Evolutionary conservation across 306 rosid genomes (phyloP).

Genomic region (Vigna mungo): DNA sequence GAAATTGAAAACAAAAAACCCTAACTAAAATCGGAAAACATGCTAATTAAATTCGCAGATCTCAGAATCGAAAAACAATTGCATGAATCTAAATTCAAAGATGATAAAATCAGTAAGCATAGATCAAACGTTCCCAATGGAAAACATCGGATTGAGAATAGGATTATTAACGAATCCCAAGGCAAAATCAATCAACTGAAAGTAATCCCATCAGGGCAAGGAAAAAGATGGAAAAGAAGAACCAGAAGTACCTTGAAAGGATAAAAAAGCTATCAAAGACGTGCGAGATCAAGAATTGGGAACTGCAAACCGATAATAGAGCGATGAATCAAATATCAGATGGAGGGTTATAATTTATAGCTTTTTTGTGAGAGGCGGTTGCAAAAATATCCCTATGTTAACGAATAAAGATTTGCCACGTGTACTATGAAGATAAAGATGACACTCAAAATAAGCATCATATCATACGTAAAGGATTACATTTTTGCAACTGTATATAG

Average conservation of each 20-base stretch:
- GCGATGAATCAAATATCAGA: too few relatives aligned
- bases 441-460: background rate
- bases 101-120: background rate
- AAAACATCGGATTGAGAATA: too few relatives aligned
- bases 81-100: background rate
- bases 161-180: too few relatives aligned
- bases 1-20: background rate
- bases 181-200: too few relatives aligned
- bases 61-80: background rate
- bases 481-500: too few relatives aligned
- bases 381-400: too few relatives aligned
- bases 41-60: background rate
- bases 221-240: background rate
- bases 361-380: too few relatives aligned
- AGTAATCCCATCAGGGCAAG: background rate
- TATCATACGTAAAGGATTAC: background rate
- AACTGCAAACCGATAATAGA: too few relatives aligned
- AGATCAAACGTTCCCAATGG: background rate
- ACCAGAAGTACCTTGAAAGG: background rate
- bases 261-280: too few relatives aligned
- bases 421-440: background rate
- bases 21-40: background rate
- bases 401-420: background rate
- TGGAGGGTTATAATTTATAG: too few relatives aligned
- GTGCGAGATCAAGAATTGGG: too few relatives aligned